Percentiles rank a stretch among this genome's conserved stretches.
Conservation (phyloP, 257 asterid species). For the Parsonsia alboflavescens region DNA sequence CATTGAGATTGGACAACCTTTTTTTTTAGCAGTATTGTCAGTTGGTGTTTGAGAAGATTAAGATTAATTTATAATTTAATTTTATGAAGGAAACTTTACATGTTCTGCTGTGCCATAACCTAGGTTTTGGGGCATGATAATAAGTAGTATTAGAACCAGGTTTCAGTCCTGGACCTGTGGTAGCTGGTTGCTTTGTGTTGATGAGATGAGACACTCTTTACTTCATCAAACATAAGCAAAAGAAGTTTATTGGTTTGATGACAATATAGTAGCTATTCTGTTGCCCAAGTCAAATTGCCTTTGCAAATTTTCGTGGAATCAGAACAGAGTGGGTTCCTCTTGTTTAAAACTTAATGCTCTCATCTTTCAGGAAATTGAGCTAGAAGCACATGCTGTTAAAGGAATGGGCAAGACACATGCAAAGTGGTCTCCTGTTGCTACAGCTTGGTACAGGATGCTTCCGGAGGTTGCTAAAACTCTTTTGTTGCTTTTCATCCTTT, state of each 20-base stretch:
- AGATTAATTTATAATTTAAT: no score
- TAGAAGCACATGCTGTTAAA: constrained; percentile 97
- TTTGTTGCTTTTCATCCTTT: neutral
- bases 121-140: no score
- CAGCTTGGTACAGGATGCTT: constrained; percentile 98
- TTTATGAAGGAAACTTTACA: no score
- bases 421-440: constrained; percentile 98
- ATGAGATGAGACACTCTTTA: neutral
- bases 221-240: neutral
- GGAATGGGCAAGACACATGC: constrained; percentile 96
- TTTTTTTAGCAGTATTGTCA: no score
- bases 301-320: neutral
- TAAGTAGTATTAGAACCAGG: no score
- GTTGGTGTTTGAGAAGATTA: no score
- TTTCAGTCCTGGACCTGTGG: neutral
- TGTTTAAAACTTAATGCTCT: neutral
- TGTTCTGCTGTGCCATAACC: no score
- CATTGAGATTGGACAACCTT: no score
- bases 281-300: neutral
- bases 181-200: neutral
- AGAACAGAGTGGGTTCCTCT: neutral
- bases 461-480: constrained; percentile 62
- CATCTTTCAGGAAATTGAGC: constrained; percentile 73
- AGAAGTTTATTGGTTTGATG: neutral
- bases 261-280: neutral